phyloP scores from a whole-genome alignment of 2,329 filamentous ascomycete species.

The Colletotrichum melonis region DNA sequence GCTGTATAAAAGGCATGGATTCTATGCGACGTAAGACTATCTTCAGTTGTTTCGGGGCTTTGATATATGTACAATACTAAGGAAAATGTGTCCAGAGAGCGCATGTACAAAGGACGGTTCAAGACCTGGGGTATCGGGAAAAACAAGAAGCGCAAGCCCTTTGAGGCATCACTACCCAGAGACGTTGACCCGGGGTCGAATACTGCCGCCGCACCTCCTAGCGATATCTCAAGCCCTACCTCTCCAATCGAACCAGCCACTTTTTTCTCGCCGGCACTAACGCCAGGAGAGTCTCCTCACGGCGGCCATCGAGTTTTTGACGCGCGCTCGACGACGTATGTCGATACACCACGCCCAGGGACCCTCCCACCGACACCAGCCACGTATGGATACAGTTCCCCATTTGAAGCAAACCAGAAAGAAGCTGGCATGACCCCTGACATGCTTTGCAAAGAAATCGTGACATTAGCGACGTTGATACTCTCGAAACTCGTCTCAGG shows the following conservation, averaged over 20 bases:
- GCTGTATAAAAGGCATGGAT: constrained; percentile 6
- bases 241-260: neutral
- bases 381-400: neutral
- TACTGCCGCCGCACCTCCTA: neutral
- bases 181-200: no score
- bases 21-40: constrained; percentile 28
- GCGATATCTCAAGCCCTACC: neutral
- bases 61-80: neutral
- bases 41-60: neutral
- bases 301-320: neutral
- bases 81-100: neutral
- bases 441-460: neutral
- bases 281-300: neutral
- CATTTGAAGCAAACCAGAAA: neutral
- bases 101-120: constrained; percentile 32
- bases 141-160: constrained; percentile 17
- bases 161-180: neutral
- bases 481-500: neutral
- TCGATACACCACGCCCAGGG: neutral
- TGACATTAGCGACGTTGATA: neutral
- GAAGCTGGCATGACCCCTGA: neutral
- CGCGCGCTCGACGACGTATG: neutral
- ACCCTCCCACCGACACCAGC: constrained; percentile 9
- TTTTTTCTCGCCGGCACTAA: neutral
- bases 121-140: constrained; percentile 30